Evolutionary conservation across 73 alveolate species (phyloP), one percentile per base, ranked within the genome.

Genomic region (Tetrahymena elliotti): DNA sequence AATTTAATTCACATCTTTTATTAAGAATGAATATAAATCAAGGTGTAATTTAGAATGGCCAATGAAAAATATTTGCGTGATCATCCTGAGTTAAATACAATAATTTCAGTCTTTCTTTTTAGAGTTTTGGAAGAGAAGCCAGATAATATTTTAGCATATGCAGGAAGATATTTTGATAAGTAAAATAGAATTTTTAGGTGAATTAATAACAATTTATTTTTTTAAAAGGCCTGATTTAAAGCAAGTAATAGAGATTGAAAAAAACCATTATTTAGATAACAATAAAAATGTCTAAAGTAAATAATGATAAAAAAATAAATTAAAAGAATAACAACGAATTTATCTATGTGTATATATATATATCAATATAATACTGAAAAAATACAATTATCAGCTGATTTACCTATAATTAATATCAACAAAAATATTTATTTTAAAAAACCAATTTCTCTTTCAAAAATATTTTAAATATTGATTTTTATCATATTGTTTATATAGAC

Each of bases 71-170:
- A 94, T 47, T 92, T 94, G 36, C 47, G 95, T 35, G 93, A 94
- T 27, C 96, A 94, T 94, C 96, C 96, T 9, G 96, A 94, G 93
- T 52, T 94, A 40, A 52, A 93, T 34, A 94, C 93, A 33, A 94
- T 94, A 83, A 40, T 94, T 6, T 83, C 95, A 35, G 93, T 94
- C 33, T 94, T 94, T 53, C 38, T 94, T 13, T 94, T 94, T 88
- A 94, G 95, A 94, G 96, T 94, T 13, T 94, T 94, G 35, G 96
- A 94, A 27, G 96, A 94, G 33, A 94, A 94, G 84, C 96, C 96
- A 33, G 95, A 94, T 39, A 94, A 94, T 88, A 93, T 94, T 4
- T 88, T 94, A 31, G 94, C 84, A 52, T 94, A 94, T 94, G 96
- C 96, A 34, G 96, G 96, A 20, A 94, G 84, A 92, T 94, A 84